Conservation (phyloP, 495 filamentous ascomycete genomes). For the Neurospora sp. region DNA sequence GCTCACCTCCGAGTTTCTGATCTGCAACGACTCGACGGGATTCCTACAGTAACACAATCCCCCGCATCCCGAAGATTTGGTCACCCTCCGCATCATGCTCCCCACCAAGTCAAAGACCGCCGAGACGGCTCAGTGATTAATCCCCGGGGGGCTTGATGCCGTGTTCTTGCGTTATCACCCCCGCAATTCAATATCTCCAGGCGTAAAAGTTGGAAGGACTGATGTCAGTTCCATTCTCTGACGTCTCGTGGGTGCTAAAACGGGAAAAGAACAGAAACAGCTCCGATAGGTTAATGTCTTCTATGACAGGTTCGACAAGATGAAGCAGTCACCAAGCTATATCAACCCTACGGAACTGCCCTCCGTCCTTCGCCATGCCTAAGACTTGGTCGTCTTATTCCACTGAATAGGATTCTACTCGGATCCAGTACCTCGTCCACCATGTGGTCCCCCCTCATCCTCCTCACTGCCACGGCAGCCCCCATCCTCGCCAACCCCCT, state of each 20-base stretch:
- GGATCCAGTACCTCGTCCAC: not conserved
- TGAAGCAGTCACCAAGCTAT: not conserved
- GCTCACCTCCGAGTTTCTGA: not conserved
- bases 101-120: slow-evolving; percentile 3
- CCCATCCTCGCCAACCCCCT: slow-evolving; percentile 3
- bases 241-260: not conserved
- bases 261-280: not conserved
- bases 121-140: slow-evolving; percentile 5
- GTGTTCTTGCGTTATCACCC: slow-evolving; percentile 9
- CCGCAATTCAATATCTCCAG: slow-evolving; percentile 2
- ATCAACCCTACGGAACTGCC: not conserved
- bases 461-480: slow-evolving; percentile 7
- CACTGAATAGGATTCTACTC: not conserved
- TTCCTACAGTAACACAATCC: not conserved
- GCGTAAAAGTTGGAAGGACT: not conserved
- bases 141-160: slow-evolving; percentile 10
- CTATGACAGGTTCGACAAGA: not conserved
- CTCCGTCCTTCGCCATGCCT: not conserved
- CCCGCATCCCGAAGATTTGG: not conserved
- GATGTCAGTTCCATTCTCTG: not conserved
- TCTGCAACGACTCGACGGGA: not conserved
- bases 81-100: not conserved
- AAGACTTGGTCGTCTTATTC: not conserved
- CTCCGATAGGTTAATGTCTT: not conserved
- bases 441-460: slow-evolving; percentile 10